Base-by-base conservation (phyloP, 1,139 yeast genomes). In the Nadsonia commutata region DNA sequence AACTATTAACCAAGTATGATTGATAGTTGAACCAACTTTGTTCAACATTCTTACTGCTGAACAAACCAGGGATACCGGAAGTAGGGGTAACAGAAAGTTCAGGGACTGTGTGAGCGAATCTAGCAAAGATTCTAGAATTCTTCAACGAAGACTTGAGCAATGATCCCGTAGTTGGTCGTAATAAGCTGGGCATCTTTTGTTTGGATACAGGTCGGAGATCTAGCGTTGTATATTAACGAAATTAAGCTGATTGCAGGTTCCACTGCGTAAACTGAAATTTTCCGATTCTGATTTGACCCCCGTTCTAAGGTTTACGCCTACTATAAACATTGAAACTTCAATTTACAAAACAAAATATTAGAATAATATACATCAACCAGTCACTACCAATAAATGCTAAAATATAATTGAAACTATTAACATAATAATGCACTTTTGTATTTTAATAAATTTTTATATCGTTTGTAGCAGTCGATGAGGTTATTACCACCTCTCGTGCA, bases 1-100 rank as follows among this genome's bases (percentile, higher is more conserved):
- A 67, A 51, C 80, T 76, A 49, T 76, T 73, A 31, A 85, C 72
- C 45, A 85, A 66, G 52, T 68, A 76, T 48, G 68, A 67, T 62
- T 90, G 98, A 61, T 84, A 80, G 48, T 86, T 80, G 23, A 64
- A 65, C 97, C 97, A 90, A 4, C 90, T 82, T 13, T 72, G 63
- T 49, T 79, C 68, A 58, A 80, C 80, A 20, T 93, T 95, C 48
- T 69, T 57, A 1, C 80, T 62, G 11, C 84, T 68, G 62, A 80
- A 77, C 38, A 90, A 69, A 1, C 93, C 93, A 39, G 77, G 73
- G 45, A 88, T 72, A 18, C 94, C 95, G 16, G 63, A 55, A 40
- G 63, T 50, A 16, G 45, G 44, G 41, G 51, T 50, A 40, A 60
- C 43, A 39, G 57, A 55, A 16, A 62, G 46, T 33, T 57, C 60